These are phyloP conservation scores for Penstemon eatonii DNA, from an alignment of 257 asterid genomes.

Conservation along the genomic window DNA sequence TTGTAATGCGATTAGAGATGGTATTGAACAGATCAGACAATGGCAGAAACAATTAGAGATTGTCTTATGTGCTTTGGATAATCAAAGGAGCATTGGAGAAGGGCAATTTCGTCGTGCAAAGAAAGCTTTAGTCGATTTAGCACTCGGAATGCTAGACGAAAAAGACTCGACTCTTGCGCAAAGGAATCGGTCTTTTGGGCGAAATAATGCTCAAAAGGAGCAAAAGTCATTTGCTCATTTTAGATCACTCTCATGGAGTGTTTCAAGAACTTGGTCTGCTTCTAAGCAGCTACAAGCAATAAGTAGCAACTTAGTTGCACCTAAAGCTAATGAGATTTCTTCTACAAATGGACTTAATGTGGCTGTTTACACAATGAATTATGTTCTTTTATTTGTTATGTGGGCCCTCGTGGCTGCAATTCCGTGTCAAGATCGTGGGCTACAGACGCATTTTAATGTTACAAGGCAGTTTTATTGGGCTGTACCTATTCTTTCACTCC, in stretches of 20 bases:
- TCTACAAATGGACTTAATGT: constrained; percentile 66
- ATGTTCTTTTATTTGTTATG: constrained; percentile 71
- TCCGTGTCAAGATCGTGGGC: constrained; percentile 97
- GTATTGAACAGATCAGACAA: constrained; percentile 82
- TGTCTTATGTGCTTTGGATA: constrained; percentile 65
- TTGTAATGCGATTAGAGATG: constrained; percentile 90
- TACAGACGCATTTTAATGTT: constrained; percentile 61
- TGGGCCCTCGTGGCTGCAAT: constrained; percentile 98
- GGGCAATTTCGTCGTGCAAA: constrained; percentile 92
- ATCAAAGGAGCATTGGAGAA: constrained; percentile 71
- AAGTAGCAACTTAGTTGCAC: constrained; percentile 64
- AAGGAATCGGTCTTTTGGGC: constrained; percentile 82
- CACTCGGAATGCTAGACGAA: constrained; percentile 86
- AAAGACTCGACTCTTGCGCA: constrained; percentile 54
- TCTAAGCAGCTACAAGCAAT: constrained; percentile 83
- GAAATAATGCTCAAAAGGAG: constrained; percentile 47
- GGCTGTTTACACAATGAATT: constrained; percentile 80
- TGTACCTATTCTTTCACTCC: constrained; percentile 57
- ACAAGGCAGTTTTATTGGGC: constrained; percentile 69
- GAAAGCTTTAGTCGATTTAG: constrained; percentile 70
- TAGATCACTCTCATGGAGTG: constrained; percentile 92
- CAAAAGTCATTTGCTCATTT: constrained; percentile 51
- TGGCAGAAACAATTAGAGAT: constrained; percentile 92
- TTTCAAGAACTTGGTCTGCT: constrained; percentile 96
- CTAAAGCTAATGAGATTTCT: constrained; percentile 52